Conservation (phyloP, 164 flowering plant genomes). For the Vitis rotundifolia region DNA sequence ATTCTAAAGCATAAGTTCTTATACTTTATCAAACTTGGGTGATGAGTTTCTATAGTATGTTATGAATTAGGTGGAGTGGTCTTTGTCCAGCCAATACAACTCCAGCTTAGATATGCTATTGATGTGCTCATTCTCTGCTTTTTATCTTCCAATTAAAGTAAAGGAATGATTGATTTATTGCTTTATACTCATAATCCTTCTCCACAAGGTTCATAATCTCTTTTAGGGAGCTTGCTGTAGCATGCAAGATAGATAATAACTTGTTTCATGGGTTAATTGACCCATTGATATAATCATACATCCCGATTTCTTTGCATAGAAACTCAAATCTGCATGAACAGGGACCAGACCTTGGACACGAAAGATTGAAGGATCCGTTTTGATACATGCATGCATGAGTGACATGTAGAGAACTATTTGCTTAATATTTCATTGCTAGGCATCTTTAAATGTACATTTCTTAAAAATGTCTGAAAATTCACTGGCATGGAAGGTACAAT, state of each 20-base stretch:
- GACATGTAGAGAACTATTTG: too few relatives aligned
- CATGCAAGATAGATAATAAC: background rate
- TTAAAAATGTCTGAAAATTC: too few relatives aligned
- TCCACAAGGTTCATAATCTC: constrained; percentile 2
- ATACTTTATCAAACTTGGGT: constrained; percentile 21
- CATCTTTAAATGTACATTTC: too few relatives aligned
- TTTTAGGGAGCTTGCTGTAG: background rate
- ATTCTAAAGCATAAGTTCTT: constrained; percentile 44
- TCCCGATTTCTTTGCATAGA: too few relatives aligned
- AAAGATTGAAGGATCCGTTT: too few relatives aligned
- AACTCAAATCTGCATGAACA: too few relatives aligned
- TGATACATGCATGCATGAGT: too few relatives aligned
- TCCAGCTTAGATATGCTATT: constrained; percentile 13
- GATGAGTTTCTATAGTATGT: constrained; percentile 16
- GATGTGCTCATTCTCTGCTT: constrained; percentile 23
- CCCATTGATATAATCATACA: too few relatives aligned
- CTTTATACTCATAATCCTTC: constrained; percentile 21
- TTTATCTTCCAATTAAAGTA: constrained; percentile 32
- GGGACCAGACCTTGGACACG: too few relatives aligned
- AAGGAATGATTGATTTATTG: constrained; percentile 24
- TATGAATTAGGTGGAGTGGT: constrained; percentile 26
- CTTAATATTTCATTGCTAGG: too few relatives aligned
- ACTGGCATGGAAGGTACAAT: too few relatives aligned
- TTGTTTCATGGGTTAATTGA: too few relatives aligned
- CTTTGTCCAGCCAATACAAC: constrained; percentile 27